Base-by-base conservation (phyloP, 495 filamentous ascomycete genomes). In the Aspergillus carlsbadensis region DNA sequence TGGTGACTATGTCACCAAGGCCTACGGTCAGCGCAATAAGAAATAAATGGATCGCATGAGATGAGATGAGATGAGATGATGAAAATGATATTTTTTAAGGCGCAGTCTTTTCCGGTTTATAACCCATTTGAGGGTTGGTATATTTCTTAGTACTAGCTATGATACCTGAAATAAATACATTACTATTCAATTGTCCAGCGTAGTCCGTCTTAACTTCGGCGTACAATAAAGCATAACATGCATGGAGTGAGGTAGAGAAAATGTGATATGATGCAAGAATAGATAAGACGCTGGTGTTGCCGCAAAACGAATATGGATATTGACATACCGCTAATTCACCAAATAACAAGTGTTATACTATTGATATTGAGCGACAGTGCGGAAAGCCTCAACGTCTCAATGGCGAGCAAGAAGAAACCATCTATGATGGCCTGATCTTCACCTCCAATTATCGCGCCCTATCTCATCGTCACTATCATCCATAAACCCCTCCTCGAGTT, bases 1-100 rank as follows among this genome's bases (percentile, higher is more conserved):
- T 59, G 94, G 94, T 65, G 90, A 96, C 68, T 98, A 97, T 67
- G 94, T 90, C 58, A 97, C 94, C 62, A 96, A 89, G 85, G 86
- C 93, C 7, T 98, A 97, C 72, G 93, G 93, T 53, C 84, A 94
- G 84, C 79, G 92, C 56, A 78, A 78, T 65, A 65, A 66, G 60
- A 51, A 37, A 37, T 63, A 49, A 48, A 57, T 33, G n/a, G 40
- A 35, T 29, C 26, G 26, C 8, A 29, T 29, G 26, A 34, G 15
- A 42, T 54, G 41, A 47, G 24, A 40, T 40, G 35, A 50, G 34
- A 49, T 37, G 47, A 50, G 10, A 62, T 59, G 52, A 39, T 20
- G 56, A 46, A 50, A 56, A 44, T 44, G 48, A 54, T 48, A 44
- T 33, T 55, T 37, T 33, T 34, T 8, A 29, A 29, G 58, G 58